These are phyloP conservation scores for Bruguiera hainesii DNA, from an alignment of 441 rosid genomes.

Conservation along the genomic window DNA sequence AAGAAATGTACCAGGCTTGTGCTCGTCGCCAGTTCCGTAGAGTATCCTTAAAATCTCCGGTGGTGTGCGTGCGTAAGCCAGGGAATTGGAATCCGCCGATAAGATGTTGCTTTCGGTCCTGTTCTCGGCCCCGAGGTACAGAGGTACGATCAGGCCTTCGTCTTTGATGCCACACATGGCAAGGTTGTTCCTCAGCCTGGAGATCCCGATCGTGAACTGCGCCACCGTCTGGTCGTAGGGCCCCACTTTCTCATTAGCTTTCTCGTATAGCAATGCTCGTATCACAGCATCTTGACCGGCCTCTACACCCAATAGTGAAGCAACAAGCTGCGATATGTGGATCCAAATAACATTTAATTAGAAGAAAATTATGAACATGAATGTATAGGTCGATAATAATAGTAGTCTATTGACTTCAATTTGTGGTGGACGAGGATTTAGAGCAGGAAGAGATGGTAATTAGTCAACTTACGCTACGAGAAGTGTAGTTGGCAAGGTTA, in stretches of 20 bases:
- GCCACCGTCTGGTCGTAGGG: slow-evolving; percentile 46
- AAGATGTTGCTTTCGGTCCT: slow-evolving; percentile 31
- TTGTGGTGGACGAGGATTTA: not conserved
- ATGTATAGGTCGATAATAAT: not conserved
- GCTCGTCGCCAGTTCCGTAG: slow-evolving; percentile 38
- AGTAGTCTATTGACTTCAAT: not conserved
- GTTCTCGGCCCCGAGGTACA: slow-evolving; percentile 38
- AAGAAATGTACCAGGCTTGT: slow-evolving; percentile 40
- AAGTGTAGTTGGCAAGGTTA: slow-evolving; percentile 22
- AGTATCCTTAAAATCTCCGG: slow-evolving; percentile 34
- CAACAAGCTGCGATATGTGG: slow-evolving; percentile 36
- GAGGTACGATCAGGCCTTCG: slow-evolving; percentile 40
- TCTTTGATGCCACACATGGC: slow-evolving; percentile 43
- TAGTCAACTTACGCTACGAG: slow-evolving; percentile 27
- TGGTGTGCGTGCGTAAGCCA: slow-evolving; percentile 36
- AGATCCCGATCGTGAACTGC: slow-evolving; percentile 29
- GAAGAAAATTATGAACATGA: not conserved
- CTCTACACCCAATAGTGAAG: slow-evolving; percentile 53
- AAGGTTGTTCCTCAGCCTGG: slow-evolving; percentile 35
- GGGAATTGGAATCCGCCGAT: slow-evolving; percentile 31
- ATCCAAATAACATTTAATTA: not conserved
- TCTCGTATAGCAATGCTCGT: slow-evolving; percentile 42
- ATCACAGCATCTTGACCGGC: slow-evolving; percentile 61
- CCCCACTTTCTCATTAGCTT: slow-evolving; percentile 29
- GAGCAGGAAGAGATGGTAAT: not conserved